phyloP scores from a whole-genome alignment of 2,329 filamentous ascomycete genomes.

The Venturia oleaginea region DNA sequence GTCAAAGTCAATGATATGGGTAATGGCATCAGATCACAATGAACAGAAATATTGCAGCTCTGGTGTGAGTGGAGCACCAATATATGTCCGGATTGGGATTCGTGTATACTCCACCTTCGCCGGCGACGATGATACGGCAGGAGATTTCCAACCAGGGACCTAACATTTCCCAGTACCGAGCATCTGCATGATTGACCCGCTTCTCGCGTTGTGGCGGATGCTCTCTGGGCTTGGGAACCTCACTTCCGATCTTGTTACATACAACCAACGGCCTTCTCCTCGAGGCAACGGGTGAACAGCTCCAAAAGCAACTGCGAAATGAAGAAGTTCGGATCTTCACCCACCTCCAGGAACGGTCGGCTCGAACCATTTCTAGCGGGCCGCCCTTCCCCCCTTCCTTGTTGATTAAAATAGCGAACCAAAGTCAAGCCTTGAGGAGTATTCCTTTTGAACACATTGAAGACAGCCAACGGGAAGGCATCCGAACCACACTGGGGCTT shows the following conservation, averaged over 20 bases:
- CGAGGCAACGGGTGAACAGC: not conserved
- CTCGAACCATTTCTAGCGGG: not conserved
- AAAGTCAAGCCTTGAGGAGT: not conserved
- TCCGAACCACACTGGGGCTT: not conserved
- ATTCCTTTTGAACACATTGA: not conserved
- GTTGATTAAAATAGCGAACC: not conserved
- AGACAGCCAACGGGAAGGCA: not conserved
- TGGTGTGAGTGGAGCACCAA: not conserved
- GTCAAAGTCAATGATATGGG: too few species aligned
- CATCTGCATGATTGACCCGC: not conserved
- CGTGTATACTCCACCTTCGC: not conserved
- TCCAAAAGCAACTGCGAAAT: constrained; percentile 3
- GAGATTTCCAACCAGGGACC: not conserved
- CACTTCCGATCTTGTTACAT: not conserved
- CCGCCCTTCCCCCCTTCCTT: not conserved
- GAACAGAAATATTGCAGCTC: not conserved
- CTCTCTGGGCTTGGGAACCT: not conserved
- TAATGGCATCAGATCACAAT: too few species aligned
- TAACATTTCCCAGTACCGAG: not conserved
- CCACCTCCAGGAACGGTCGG: not conserved
- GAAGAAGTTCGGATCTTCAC: not conserved
- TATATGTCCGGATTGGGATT: not conserved
- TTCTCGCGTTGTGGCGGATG: not conserved
- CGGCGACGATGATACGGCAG: not conserved
- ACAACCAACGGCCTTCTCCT: not conserved